Percentiles rank a stretch among this genome's conserved stretches.
Conservation (phyloP, 1,284 basidiomycete genomes). For the Gastroboletus turbinatus region DNA sequence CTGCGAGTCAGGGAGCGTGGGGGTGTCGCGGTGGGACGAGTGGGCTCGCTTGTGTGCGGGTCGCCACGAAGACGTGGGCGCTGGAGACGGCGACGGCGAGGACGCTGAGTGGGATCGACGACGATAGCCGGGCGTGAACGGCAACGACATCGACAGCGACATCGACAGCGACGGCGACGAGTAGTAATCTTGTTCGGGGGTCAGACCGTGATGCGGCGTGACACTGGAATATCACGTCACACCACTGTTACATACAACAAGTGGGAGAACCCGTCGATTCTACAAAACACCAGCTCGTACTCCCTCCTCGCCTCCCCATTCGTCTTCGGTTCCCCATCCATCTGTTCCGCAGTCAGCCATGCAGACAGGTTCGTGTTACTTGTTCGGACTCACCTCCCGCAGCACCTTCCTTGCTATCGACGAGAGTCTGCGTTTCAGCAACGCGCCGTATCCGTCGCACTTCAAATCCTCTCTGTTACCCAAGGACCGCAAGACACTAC, state of each 20-base stretch:
- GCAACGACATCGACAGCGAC: constrained; percentile 40
- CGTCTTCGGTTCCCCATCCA: neutral
- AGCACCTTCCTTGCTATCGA: constrained; percentile 8
- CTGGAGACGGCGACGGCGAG: constrained; percentile 39
- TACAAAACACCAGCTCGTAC: constrained; percentile 26
- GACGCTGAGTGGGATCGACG: constrained; percentile 59
- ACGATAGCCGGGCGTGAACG: constrained; percentile 41
- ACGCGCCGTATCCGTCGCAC: constrained; percentile 2
- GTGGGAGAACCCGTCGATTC: constrained; percentile 13
- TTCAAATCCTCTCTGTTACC: neutral
- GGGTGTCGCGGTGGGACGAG: constrained; percentile 37
- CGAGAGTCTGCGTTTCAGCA: constrained; percentile 19
- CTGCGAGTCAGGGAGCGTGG: constrained; percentile 40
- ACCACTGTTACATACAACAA: constrained; percentile 21
- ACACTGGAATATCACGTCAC: constrained; percentile 25
- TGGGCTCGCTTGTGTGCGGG: constrained; percentile 48
- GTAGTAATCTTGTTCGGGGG: constrained; percentile 18
- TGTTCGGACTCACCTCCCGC: constrained; percentile 9
- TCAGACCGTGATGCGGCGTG: constrained; percentile 9
- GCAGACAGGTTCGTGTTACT: neutral
- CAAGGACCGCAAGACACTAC: constrained; percentile 29
- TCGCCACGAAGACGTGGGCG: constrained; percentile 40
- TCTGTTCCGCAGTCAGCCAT: constrained; percentile 10
- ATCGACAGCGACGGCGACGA: constrained; percentile 4
- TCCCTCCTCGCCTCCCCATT: neutral